A percentile compares a stretch with the other conserved stretches of the same genome.
Conservation (phyloP, 345 rosid species). For the Syzygium aromaticum region DNA sequence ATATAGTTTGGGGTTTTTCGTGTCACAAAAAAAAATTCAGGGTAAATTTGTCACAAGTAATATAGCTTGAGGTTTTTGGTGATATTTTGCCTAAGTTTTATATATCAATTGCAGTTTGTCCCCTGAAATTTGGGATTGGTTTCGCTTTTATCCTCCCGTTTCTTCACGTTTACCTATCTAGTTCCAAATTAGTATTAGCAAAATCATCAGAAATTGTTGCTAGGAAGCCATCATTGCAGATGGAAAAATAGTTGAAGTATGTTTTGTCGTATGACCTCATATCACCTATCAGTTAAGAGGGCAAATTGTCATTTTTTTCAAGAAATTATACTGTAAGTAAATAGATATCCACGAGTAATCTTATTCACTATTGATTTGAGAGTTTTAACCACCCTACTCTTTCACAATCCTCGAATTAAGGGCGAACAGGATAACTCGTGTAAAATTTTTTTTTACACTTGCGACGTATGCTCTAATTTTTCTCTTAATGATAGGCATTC, state of each 20-base stretch:
- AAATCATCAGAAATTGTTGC: background rate
- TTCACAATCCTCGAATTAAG: background rate
- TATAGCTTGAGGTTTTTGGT: no score
- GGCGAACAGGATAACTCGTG: background rate
- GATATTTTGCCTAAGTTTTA: no score
- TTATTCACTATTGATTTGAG: background rate
- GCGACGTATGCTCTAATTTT: background rate
- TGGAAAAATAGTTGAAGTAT: background rate
- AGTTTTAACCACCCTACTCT: rapidly evolving
- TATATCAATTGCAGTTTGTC: background rate
- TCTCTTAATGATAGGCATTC: background rate
- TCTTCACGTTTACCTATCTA: background rate
- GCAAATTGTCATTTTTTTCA: background rate
- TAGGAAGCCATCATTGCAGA: background rate
- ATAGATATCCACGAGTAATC: background rate
- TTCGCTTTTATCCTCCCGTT: background rate
- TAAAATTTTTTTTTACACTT: background rate
- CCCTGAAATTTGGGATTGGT: background rate
- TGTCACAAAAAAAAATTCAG: no score
- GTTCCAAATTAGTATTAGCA: background rate
- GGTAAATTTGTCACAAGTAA: no score
- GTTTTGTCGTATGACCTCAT: background rate
- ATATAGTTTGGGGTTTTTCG: no score
- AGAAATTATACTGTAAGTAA: background rate
- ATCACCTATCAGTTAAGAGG: background rate